phyloP scores from a whole-genome alignment of 1,139 yeast genomes.

The Magnusiomyces tetraspermus region DNA sequence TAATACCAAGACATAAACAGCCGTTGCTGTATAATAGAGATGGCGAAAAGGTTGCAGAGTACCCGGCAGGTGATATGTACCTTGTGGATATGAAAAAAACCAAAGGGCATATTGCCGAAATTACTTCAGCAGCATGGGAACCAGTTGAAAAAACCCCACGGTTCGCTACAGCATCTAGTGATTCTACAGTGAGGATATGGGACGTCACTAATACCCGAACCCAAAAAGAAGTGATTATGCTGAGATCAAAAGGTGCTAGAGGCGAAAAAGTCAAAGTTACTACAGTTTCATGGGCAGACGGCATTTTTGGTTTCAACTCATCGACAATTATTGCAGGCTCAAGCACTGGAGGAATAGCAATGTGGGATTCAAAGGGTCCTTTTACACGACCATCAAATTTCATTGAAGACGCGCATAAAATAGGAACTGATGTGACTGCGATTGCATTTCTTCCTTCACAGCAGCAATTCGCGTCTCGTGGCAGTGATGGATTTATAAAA shows the following conservation, averaged over 20 bases:
- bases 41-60: slow-evolving; percentile 26
- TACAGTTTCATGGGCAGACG: slow-evolving; percentile 20
- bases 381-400: slow-evolving; percentile 26
- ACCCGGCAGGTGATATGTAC: slow-evolving; percentile 33
- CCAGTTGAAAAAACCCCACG: slow-evolving; percentile 17
- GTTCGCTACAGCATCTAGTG: slow-evolving; percentile 29
- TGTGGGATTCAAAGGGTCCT: slow-evolving; percentile 30
- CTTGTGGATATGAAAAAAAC: slow-evolving; percentile 34
- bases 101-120: slow-evolving; percentile 32
- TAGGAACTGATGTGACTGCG: slow-evolving; percentile 19
- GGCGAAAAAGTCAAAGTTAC: slow-evolving; percentile 21
- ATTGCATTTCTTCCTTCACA: slow-evolving; percentile 16
- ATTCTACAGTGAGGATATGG: slow-evolving; percentile 34
- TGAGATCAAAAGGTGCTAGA: slow-evolving; percentile 22
- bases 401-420: slow-evolving; percentile 22
- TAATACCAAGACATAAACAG: slow-evolving; percentile 24
- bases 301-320: slow-evolving; percentile 14
- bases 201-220: slow-evolving; percentile 23
- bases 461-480: slow-evolving; percentile 24
- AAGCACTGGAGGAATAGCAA: slow-evolving; percentile 25
- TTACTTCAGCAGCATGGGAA: slow-evolving; percentile 31
- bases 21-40: slow-evolving; percentile 25
- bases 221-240: slow-evolving; percentile 28
- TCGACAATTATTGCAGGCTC: slow-evolving; percentile 23
- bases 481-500: slow-evolving; percentile 27